A percentile compares a stretch with the other conserved stretches of the same genome.
These are phyloP conservation scores for Podaxis rugospora DNA, from an alignment of 768 basidiomycete species.

Conservation along the genomic window DNA sequence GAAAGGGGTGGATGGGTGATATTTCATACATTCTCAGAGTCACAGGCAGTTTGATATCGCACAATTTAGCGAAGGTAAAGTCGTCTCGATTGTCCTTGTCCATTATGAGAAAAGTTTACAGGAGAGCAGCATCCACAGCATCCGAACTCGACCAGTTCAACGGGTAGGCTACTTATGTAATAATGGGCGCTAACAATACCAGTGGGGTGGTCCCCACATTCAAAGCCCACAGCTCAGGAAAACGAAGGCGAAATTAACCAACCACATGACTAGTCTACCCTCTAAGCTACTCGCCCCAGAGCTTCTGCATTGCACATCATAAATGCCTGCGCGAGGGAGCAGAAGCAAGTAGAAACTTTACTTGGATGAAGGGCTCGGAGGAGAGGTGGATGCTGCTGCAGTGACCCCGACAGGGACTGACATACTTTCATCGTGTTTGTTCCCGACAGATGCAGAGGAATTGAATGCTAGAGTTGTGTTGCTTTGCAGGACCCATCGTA, in stretches of 20 bases:
- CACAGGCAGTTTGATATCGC: conserved; percentile 82
- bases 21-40: conserved; percentile 74
- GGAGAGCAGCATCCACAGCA: neutral
- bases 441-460: conserved; percentile 55
- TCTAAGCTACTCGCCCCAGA: neutral
- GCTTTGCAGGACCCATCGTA: conserved; percentile 67
- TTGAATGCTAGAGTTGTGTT: conserved; percentile 72
- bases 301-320: neutral
- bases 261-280: neutral
- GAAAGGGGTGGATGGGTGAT: too few species aligned
- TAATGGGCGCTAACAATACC: neutral
- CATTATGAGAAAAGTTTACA: conserved; percentile 23
- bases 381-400: neutral
- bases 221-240: neutral
- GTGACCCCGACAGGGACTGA: neutral
- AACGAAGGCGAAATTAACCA: neutral
- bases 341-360: neutral
- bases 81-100: conserved; percentile 71
- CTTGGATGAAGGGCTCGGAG: neutral
- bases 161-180: neutral
- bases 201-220: neutral
- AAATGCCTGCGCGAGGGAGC: neutral
- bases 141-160: too few species aligned
- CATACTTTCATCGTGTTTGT: conserved; percentile 9
- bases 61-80: conserved; percentile 89